Conservation (phyloP, 345 rosid genomes). For the Microthlaspi erraticum region DNA sequence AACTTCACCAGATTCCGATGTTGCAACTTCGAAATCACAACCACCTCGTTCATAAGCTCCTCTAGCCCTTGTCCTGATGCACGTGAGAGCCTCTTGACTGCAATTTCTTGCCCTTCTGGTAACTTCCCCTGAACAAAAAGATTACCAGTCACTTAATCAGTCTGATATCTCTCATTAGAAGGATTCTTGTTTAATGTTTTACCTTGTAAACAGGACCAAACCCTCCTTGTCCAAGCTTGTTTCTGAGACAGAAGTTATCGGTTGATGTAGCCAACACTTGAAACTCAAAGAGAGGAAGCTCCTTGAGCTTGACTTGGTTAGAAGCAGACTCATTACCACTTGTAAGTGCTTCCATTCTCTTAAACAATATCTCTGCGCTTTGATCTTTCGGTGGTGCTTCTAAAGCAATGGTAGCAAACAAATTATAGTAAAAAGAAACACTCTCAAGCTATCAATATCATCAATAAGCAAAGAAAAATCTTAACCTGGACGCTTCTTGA, state of each 20-base stretch:
- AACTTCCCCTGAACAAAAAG: constrained; percentile 54
- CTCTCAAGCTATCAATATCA: too few relatives aligned
- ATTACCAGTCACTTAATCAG: too few relatives aligned
- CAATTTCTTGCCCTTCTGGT: constrained; percentile 52
- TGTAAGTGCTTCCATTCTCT: constrained; percentile 42
- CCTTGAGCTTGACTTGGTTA: constrained; percentile 48
- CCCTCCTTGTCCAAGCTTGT: constrained; percentile 61
- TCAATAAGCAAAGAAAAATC: too few relatives aligned
- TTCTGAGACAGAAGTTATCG: constrained; percentile 34
- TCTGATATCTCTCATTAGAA: constrained; percentile 2
- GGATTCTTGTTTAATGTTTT: constrained; percentile 38
- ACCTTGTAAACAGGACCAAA: constrained; percentile 57
- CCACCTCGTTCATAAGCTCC: constrained; percentile 66
- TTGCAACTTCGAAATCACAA: constrained; percentile 64
- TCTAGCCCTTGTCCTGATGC: constrained; percentile 65
- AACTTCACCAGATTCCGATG: constrained; percentile 69
- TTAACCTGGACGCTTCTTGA: constrained; percentile 16
- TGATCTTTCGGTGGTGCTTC: constrained; percentile 10
- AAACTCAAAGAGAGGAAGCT: constrained; percentile 44
- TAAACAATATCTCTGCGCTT: constrained; percentile 32
- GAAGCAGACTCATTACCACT: constrained; percentile 31
- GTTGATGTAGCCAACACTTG: constrained; percentile 53
- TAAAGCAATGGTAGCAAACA: neutral
- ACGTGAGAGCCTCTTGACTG: constrained; percentile 62
- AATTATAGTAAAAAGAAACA: too few relatives aligned